Conservation (phyloP, 441 rosid species). For the Eruca vesicaria region DNA sequence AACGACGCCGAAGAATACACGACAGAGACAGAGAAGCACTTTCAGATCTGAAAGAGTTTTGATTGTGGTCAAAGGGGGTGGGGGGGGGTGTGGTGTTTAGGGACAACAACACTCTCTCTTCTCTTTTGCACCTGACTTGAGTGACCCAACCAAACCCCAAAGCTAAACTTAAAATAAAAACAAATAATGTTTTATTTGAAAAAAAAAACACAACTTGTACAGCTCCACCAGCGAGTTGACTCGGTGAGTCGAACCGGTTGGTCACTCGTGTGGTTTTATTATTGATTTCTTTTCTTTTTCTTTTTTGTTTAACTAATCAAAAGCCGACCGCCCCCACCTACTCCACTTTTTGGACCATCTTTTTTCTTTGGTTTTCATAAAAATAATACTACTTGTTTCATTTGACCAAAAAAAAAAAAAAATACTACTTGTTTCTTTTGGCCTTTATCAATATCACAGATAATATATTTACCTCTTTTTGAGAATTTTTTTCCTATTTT, state of each 20-base stretch:
- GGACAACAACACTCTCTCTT: slow-evolving; percentile 18
- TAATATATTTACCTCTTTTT: slow-evolving; percentile 4
- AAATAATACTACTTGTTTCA: slow-evolving; percentile 5
- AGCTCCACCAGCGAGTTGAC: slow-evolving; percentile 26
- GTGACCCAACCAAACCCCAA: slow-evolving; percentile 31
- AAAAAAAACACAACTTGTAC: slow-evolving; percentile 3
- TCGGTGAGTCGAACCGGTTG: slow-evolving; percentile 30
- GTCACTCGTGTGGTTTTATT: slow-evolving; percentile 28
- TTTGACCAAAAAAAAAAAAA: too few species aligned
- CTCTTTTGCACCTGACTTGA: slow-evolving; percentile 25
- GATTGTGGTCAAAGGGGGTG: slow-evolving; percentile 30
- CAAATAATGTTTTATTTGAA: background rate
- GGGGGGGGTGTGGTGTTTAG: background rate
- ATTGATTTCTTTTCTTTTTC: too few species aligned
- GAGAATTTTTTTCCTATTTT: background rate
- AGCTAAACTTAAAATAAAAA: background rate
- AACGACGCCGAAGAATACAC: slow-evolving; percentile 36
- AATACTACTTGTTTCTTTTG: background rate
- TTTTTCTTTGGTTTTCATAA: background rate
- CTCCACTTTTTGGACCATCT: slow-evolving; percentile 22
- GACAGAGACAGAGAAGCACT: slow-evolving; percentile 29
- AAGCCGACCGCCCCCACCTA: slow-evolving; percentile 35
- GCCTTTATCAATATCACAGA: background rate
- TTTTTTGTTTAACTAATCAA: slow-evolving; percentile 20
- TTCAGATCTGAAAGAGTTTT: slow-evolving; percentile 37